These are phyloP conservation scores for Solanum bukasovii DNA, from an alignment of 257 asterid genomes.

Conservation along the genomic window DNA sequence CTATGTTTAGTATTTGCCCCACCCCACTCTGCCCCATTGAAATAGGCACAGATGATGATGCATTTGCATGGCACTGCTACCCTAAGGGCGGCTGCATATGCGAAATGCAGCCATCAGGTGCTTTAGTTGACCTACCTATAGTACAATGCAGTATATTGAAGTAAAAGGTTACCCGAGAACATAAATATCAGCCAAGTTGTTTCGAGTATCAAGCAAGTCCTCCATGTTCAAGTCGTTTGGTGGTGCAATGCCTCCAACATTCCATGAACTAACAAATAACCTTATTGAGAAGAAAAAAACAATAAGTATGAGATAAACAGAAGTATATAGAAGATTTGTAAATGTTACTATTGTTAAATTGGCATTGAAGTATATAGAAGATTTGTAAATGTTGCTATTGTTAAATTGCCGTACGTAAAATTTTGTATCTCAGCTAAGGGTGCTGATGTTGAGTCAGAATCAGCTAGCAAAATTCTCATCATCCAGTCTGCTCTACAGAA, in stretches of 20 bases:
- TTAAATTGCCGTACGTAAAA: constrained; percentile 12
- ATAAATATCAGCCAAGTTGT: constrained; percentile 46
- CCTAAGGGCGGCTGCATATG: not conserved
- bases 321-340: not conserved
- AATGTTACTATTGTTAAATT: constrained; percentile 1
- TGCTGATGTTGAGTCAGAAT: not conserved
- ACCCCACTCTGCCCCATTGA: not conserved
- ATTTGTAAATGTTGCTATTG: not conserved
- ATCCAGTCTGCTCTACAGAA: constrained; percentile 5
- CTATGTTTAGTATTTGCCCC: not conserved
- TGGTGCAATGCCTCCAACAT: constrained; percentile 54
- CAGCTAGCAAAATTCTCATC: not conserved
- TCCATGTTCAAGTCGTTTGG: constrained; percentile 40
- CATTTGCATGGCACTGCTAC: not conserved
- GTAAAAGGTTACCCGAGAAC: constrained; percentile 41
- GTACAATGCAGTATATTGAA: not conserved
- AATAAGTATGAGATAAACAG: constrained; percentile 4
- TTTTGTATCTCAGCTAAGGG: constrained; percentile 6
- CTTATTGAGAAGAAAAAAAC: constrained; percentile 11
- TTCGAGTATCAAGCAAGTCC: constrained; percentile 31
- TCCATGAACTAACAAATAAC: constrained; percentile 57
- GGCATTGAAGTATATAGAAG: not conserved
- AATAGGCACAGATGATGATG: not conserved
- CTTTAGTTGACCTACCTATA: not conserved
- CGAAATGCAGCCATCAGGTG: not conserved